Conservation (phyloP, 768 basidiomycete species). For the Termitomyces bulborhizus region DNA sequence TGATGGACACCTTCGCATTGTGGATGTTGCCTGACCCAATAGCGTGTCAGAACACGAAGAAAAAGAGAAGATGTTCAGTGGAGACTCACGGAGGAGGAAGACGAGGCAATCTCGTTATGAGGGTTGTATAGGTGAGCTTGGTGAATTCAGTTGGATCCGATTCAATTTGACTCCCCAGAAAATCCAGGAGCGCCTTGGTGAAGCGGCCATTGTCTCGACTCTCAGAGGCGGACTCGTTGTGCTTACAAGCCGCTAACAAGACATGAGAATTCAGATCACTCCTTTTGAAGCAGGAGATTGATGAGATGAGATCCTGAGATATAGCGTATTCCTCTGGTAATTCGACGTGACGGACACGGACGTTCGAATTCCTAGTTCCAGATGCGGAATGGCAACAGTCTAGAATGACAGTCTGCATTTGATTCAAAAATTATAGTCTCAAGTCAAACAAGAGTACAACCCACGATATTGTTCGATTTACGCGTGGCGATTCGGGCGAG, state of each 20-base stretch:
- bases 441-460: not conserved
- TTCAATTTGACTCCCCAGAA: not conserved
- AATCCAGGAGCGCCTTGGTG: constrained; percentile 1
- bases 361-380: not conserved
- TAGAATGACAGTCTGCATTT: constrained; percentile 6
- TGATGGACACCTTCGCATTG: constrained; percentile 5
- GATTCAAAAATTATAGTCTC: not conserved
- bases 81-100: not conserved
- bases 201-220: not conserved
- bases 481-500: not conserved
- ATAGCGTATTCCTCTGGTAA: not conserved
- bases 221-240: not conserved
- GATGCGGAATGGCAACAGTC: constrained; percentile 7
- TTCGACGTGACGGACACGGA: not conserved
- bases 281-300: too few species aligned
- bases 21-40: constrained; percentile 1
- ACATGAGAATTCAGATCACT: not conserved
- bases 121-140: constrained; percentile 5
- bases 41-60: too few species aligned
- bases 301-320: not conserved
- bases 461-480: constrained; percentile 10
- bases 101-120: not conserved
- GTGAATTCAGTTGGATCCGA: not conserved
- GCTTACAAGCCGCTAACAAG: not conserved
- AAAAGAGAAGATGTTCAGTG: too few species aligned